Base-by-base conservation (phyloP, 306 rosid species). In the Castanopsis chinensis region DNA sequence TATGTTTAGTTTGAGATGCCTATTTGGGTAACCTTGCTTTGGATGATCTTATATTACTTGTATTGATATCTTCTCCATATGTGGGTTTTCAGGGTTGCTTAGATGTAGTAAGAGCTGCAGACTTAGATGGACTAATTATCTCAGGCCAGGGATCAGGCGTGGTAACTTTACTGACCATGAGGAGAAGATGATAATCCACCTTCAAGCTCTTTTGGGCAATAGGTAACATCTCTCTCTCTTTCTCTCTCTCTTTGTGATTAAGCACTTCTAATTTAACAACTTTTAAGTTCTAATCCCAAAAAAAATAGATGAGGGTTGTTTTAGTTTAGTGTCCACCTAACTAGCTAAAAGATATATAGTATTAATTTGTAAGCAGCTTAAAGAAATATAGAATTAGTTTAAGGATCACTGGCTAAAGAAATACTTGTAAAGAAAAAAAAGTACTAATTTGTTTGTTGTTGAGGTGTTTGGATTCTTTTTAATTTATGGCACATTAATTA, bases 31-130 rank as follows among this genome's bases (percentile, higher is more conserved):
- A 5, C 4, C 30, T 2, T 8, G 6, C 37, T 21, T n/a, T 15
- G 56, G 41, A 49, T 49, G 17, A 49, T 49, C 53, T 10, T 49
- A 3, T 18, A 17, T 49, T 19, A 30, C 33, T 7, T 32, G 53
- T 52, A 49, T 20, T 13, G 5, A 13, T 60, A 1, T 37, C 56
- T 57, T n/a, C 11, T 56, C 11, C 27, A 7, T 2, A 21, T 49
- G 14, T 12, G 28, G 61, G 4, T 15, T 64, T 76, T 65, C 93
- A 95, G 99, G 98, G 18, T 79, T 95, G 86, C 86, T 79, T 64
- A 81, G 99, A 79, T 95, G 99, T 69, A 93, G 97, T 20, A 95
- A 95, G 81, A 95, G 99, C 74, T 95, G 99, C 65, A 87, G 98
- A 75, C 94, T 95, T 53, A 78, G 99, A 82, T 95, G 99, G 99